Evolutionary conservation across 768 basidiomycete species (phyloP).

Genomic region (Bullera alba): DNA sequence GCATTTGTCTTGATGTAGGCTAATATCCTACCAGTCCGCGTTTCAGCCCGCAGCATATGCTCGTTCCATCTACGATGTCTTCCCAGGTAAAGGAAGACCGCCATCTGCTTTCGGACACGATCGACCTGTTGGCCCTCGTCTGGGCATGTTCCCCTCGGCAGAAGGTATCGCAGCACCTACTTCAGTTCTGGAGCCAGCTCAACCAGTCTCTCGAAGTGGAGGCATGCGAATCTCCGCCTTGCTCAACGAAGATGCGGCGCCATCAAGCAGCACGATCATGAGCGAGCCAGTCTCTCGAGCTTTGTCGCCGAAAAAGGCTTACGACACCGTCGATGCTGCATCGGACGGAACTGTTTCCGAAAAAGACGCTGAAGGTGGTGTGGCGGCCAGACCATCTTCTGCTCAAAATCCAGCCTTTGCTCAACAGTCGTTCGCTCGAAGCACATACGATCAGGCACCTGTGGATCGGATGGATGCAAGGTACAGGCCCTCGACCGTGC

Average conservation of each 20-base stretch:
- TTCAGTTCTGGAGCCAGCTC: not conserved
- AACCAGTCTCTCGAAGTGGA: constrained; percentile 2
- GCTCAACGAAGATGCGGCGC: constrained; percentile 27
- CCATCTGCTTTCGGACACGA: not conserved
- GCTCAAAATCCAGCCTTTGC: too few species aligned
- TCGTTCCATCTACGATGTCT: constrained; percentile 16
- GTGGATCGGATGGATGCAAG: too few species aligned
- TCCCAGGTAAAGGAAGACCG: not conserved
- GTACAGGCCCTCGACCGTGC: too few species aligned
- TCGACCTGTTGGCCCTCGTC: constrained; percentile 15
- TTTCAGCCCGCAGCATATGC: not conserved
- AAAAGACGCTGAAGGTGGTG: constrained; percentile 12
- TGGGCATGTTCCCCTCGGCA: constrained; percentile 25
- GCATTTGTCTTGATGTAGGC: not conserved
- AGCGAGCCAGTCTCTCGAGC: not conserved
- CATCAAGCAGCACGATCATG: too few species aligned
- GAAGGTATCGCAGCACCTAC: not conserved
- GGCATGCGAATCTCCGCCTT: constrained; percentile 32
- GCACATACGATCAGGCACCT: too few species aligned
- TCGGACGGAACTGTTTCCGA: constrained; percentile 38
- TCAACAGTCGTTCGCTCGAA: too few species aligned
- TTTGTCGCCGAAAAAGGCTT: not conserved
- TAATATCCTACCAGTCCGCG: not conserved
- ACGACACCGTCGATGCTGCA: constrained; percentile 19
- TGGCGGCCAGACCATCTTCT: constrained; percentile 19